Evolutionary conservation across 371 early-diverging fungal species (phyloP).

Genomic region (Umbelopsis sp.): DNA sequence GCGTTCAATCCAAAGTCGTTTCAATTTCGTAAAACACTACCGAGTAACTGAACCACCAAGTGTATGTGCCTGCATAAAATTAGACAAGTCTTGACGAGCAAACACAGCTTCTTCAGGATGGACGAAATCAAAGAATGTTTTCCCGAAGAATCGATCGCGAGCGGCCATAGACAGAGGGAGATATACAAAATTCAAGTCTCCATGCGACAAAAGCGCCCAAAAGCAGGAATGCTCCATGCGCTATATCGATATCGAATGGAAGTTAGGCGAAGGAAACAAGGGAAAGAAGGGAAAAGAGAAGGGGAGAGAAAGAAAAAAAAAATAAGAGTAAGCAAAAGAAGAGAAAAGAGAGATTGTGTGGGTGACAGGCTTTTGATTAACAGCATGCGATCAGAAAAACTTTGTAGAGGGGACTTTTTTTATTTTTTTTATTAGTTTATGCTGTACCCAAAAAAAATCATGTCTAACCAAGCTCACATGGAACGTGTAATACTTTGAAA

Average conservation of each 20-base stretch:
- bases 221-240: constrained; percentile 28
- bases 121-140: constrained; percentile 59
- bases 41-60: constrained; percentile 63
- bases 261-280: neutral
- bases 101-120: constrained; percentile 62
- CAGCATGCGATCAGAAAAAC: neutral
- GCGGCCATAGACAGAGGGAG: constrained; percentile 22
- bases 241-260: constrained; percentile 5
- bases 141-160: constrained; percentile 18
- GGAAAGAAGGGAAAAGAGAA: constrained; percentile 17
- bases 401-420: neutral
- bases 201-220: constrained; percentile 38
- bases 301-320: constrained; percentile 22
- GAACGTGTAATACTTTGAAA: too few relatives aligned
- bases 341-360: neutral
- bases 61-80: constrained; percentile 50
- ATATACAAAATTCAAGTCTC: constrained; percentile 32
- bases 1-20: neutral
- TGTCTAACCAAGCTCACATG: too few relatives aligned
- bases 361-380: too few relatives aligned
- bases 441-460: too few relatives aligned
- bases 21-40: constrained; percentile 26
- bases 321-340: constrained; percentile 23
- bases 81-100: constrained; percentile 56
- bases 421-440: too few relatives aligned